Conservation (phyloP, 2,329 filamentous ascomycete species). For the Fusarium fracticaudum region DNA sequence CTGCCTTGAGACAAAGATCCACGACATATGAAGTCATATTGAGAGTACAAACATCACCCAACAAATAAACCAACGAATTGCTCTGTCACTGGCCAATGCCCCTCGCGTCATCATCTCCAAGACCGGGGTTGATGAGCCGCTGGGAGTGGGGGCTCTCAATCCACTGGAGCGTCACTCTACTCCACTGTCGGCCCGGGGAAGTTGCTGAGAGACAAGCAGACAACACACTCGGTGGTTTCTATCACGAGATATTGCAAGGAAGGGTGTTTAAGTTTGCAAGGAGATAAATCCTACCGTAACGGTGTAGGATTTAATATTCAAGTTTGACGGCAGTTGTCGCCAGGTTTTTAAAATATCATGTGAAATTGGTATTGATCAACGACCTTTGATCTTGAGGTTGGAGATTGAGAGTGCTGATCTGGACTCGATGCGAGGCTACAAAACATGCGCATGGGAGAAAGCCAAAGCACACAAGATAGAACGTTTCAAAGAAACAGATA, state of each 20-base stretch:
- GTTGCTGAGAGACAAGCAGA: background rate
- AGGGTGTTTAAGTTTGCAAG: conserved; percentile 9
- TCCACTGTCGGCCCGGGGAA: conserved; percentile 5
- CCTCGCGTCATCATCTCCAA: conserved; percentile 20
- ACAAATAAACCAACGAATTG: background rate
- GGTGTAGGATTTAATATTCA: background rate
- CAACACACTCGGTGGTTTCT: background rate
- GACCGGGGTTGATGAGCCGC: conserved; percentile 13
- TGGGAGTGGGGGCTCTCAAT: background rate
- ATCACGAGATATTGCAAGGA: background rate
- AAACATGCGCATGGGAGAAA: background rate
- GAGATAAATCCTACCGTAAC: background rate
- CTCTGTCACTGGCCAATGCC: conserved; percentile 10
- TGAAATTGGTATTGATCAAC: background rate
- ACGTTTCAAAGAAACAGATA: conserved; percentile 6
- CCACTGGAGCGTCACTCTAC: conserved; percentile 18
- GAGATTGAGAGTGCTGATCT: conserved; percentile 8
- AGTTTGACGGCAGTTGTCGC: background rate
- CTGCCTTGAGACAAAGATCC: conserved; percentile 3
- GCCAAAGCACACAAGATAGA: background rate
- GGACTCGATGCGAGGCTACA: conserved; percentile 1
- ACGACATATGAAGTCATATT: conserved; percentile 21
- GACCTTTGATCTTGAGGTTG: background rate
- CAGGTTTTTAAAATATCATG: background rate
- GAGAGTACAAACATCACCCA: background rate